Evolutionary conservation across 2,329 filamentous ascomycete species (phyloP).

Genomic region (Scedosporium boydii): DNA sequence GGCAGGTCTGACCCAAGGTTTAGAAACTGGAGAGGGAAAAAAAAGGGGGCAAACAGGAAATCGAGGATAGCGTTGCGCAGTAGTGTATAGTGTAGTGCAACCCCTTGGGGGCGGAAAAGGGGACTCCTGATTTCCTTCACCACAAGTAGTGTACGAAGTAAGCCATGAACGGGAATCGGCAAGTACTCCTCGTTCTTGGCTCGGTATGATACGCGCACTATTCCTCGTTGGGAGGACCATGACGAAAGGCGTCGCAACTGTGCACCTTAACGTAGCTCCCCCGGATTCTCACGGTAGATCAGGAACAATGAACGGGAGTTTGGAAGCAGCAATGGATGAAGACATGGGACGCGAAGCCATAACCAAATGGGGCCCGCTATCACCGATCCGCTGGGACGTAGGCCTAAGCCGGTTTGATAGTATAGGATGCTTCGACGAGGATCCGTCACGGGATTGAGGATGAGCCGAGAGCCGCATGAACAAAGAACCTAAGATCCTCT

Average conservation of each 20-base stretch:
- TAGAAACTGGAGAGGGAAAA: no score
- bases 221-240: not conserved
- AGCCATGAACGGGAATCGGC: not conserved
- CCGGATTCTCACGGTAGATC: not conserved
- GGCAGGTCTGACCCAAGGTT: not conserved
- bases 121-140: not conserved
- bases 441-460: not conserved
- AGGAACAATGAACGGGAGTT: not conserved
- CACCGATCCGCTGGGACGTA: not conserved
- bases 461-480: not conserved
- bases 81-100: no score
- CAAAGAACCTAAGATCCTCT: not conserved
- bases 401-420: no score
- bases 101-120: not conserved
- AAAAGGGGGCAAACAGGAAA: no score
- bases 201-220: not conserved
- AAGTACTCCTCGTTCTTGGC: not conserved
- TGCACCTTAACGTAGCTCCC: not conserved
- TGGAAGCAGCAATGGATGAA: not conserved
- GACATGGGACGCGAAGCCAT: not conserved
- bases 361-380: not conserved
- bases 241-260: not conserved
- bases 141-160: not conserved
- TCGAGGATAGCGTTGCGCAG: no score
- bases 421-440: not conserved